These are phyloP conservation scores for Furcasterigmium sp. DNA, from an alignment of 2,329 filamentous ascomycete species.

Conservation along the genomic window DNA sequence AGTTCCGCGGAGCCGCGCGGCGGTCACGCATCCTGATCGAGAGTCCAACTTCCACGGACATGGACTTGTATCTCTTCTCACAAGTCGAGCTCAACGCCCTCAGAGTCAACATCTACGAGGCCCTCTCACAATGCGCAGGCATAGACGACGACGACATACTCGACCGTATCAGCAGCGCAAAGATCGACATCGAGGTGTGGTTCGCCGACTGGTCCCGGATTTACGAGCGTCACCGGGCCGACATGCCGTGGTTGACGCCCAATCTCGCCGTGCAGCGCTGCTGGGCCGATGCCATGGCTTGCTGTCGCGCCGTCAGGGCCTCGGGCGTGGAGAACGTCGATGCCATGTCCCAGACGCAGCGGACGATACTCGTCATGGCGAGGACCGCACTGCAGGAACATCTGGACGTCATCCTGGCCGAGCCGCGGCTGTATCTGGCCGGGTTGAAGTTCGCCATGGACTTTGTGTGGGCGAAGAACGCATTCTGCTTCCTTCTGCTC, in stretches of 20 bases:
- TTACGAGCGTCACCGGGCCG: constrained; percentile 11
- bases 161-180: constrained; percentile 35
- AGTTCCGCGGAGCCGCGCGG: constrained; percentile 36
- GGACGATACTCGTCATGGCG: constrained; percentile 40
- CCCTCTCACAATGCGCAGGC: constrained; percentile 17
- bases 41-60: constrained; percentile 33
- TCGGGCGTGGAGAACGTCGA: constrained; percentile 21
- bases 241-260: constrained; percentile 30
- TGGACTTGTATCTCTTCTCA: constrained; percentile 46
- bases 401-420: constrained; percentile 39
- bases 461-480: constrained; percentile 54
- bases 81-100: constrained; percentile 38
- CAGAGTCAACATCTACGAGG: constrained; percentile 28
- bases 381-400: constrained; percentile 46
- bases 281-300: constrained; percentile 47
- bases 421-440: constrained; percentile 39
- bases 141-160: constrained; percentile 28
- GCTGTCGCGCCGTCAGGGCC: constrained; percentile 43
- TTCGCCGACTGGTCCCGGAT: constrained; percentile 30
- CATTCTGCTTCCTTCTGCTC: constrained; percentile 50
- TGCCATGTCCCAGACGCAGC: constrained; percentile 42
- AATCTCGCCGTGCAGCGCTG: constrained; percentile 47
- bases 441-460: constrained; percentile 50
- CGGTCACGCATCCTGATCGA: constrained; percentile 38
- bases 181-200: constrained; percentile 43